Conservation (phyloP, 768 basidiomycete species). For the Rhizopogon rudus region DNA sequence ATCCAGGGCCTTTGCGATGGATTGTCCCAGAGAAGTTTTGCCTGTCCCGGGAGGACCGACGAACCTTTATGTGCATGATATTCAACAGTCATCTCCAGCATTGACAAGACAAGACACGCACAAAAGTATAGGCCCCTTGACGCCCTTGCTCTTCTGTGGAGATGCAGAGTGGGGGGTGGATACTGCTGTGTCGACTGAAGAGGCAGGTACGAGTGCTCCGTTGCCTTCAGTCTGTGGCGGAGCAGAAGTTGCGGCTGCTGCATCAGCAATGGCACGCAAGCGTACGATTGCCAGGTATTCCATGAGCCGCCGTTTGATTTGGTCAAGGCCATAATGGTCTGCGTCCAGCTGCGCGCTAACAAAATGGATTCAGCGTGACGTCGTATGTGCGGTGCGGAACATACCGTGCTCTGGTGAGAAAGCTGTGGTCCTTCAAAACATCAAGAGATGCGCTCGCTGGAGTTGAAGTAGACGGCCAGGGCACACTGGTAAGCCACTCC, state of each 20-base stretch:
- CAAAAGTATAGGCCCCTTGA: slow-evolving; percentile 74
- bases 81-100: background rate
- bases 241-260: slow-evolving; percentile 4
- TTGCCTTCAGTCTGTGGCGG: slow-evolving; percentile 11
- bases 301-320: slow-evolving; percentile 86
- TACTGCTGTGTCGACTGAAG: slow-evolving; percentile 9
- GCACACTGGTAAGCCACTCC: slow-evolving; percentile 84
- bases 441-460: slow-evolving; percentile 23
- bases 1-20: slow-evolving; percentile 75
- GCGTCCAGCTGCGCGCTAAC: slow-evolving; percentile 65
- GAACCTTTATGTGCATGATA: slow-evolving; percentile 41
- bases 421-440: slow-evolving; percentile 46
- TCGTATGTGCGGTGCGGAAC: background rate
- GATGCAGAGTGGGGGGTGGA: background rate
- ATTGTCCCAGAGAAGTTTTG: slow-evolving; percentile 89
- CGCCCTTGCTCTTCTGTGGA: slow-evolving; percentile 29
- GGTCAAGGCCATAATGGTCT: slow-evolving; percentile 90
- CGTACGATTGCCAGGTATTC: slow-evolving; percentile 90
- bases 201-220: slow-evolving; percentile 12
- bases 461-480: slow-evolving; percentile 58
- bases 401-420: slow-evolving; percentile 62
- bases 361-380: background rate
- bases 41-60: slow-evolving; percentile 91
- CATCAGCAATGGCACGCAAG: slow-evolving; percentile 33
- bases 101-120: slow-evolving; percentile 22